Evolutionary conservation across 352 stramenopile species (phyloP), one percentile per base, ranked within the genome.

Genomic region (Phytopythium montanum): DNA sequence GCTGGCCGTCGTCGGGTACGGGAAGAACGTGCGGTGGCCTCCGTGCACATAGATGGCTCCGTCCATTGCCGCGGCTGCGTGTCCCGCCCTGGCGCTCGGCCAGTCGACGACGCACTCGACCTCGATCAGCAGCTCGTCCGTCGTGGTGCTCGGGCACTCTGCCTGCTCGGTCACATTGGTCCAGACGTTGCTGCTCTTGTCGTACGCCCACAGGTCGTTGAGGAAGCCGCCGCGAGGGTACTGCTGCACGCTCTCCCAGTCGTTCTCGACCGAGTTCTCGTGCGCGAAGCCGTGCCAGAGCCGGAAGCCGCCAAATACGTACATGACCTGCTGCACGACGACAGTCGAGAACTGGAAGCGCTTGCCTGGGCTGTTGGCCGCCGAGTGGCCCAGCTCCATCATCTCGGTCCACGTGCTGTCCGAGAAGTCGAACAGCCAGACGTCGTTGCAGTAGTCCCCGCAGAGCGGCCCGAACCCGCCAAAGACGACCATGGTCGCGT

Each of bases 391-490:
- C 21, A 92, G 52, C 65, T 89, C 76, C 55, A 85, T 86, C 73
- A 94, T 81, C 65, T 97, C 73, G 34, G 83, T 97, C 92, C 91
- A 98, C 39, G 83, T 72, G 59, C 94, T 92, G 67, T 95, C 82
- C 0, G 69, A 68, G 54, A 98, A 87, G 68, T 98, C 89, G 54
- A 97, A 98, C 14, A 95, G 64, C 95, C 96, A 99, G 66, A 98
- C 77, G 72, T 99, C 96, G 66, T 97, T 79, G 71, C 96, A 99
- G 61, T 98, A 99, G 67, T 99, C 96, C 39, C 88, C 82, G 62
- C 96, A 99, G 29, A 94, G 71, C 8, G 88, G 81, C 0, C 80
- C 88, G 60, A 98, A 99, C 10, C 96, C 96, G 28, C 94, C 95
- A 65, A 97, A 98, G 39, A 98, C 65, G 14, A 92, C 62, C 90